Base-by-base conservation (phyloP, 768 basidiomycete species). In the Amanita jacksonii region DNA sequence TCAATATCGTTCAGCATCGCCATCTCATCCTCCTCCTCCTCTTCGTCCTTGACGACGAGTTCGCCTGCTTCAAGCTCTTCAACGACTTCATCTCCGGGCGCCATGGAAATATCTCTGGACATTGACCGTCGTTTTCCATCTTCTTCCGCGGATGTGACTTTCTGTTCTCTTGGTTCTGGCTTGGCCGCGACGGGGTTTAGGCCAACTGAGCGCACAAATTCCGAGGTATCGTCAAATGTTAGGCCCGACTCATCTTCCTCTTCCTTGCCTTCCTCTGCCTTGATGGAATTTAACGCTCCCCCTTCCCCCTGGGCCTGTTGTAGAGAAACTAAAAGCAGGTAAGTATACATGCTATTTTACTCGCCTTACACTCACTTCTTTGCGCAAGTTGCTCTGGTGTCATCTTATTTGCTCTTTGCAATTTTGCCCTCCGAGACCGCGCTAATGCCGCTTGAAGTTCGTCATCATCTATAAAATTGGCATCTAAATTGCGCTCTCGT, bases 401-500 rank as follows among this genome's bases (percentile, higher is more conserved):
- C 10, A 83, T 43, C 54, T 85, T 89, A 57, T 86, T 83, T 16
- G 72, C 52, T 58, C 85, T 89, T 56, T 76, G 78, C 3, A 90
- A 68, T 53, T 86, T 88, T 38, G 84, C 83, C 54, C 85, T 77
- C 46, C 96, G 74, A 47, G 88, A 79, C 8, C 88, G 78, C 27
- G 94, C 83, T 47, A 98, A 70, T 20, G 87, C 89, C 32, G 87
- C 86, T 69, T 97, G 93, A 33, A 99, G 76, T 56, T 99, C 96
- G 62, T 99, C 96, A 61, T 99, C 96, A 64, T 98, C 96, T 51
- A 98, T 84, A 62, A 96, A 89, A 64, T 94, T 94, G 54, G 73
- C 70, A 58, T 92, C 79, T 41, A 90, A 70, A 58, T 91, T 78
- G 54, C 84, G 73, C 51, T 69, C 68, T 52, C 81, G 72, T 33